Base-by-base conservation (phyloP, 2,329 filamentous ascomycete species). In the Botrytis fabae region DNA sequence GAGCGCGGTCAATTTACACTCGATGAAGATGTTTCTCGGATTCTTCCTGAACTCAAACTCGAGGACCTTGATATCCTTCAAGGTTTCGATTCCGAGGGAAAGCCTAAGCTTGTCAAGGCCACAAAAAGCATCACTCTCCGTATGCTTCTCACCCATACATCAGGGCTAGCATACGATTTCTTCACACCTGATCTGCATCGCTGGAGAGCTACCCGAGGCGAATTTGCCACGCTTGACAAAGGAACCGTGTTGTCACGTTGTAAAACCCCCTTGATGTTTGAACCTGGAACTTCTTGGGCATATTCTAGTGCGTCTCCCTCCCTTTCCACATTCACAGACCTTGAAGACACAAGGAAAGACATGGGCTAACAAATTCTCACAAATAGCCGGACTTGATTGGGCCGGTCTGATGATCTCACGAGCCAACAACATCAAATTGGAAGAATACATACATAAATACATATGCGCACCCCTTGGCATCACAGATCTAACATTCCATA, bases 271-370 rank as follows among this genome's bases (percentile, higher is more conserved):
- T 80, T 93, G 20, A 79, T 91, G 1, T 89, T 90, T 75, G 89
- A 92, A 76, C 90, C 91, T 0, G 90, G 90, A 0, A 84, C 86
- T 40, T 82, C 82, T 4, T 92, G 88, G 86, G 84, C 88, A 73
- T 92, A 92, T 25, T 84, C 86, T 1, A 82, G 9, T 92, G 88
- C 86, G 84, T 89, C 73, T 91, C 91, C 35, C 85, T 28, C 28
- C n/a, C 2, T 57, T 28, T 18, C 1, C 2, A 8, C 8, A 28
- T 54, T 5, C 20, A 22, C 42, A 8, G 14, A 18, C 25, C 25
- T 20, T 14, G 35, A 12, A 61, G 2, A 28, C 12, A 40, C n/a
- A 38, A 16, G 18, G 16, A n/a, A 14, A n/a, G 8, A 40, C 22
- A 62, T n/a, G 40, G 40, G 1, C 12, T n/a, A 18, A 57, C n/a